A percentile compares a stretch with the other conserved stretches of the same genome.
Conservation (phyloP, 2,329 filamentous ascomycete genomes). For the Neonectria hederae region DNA sequence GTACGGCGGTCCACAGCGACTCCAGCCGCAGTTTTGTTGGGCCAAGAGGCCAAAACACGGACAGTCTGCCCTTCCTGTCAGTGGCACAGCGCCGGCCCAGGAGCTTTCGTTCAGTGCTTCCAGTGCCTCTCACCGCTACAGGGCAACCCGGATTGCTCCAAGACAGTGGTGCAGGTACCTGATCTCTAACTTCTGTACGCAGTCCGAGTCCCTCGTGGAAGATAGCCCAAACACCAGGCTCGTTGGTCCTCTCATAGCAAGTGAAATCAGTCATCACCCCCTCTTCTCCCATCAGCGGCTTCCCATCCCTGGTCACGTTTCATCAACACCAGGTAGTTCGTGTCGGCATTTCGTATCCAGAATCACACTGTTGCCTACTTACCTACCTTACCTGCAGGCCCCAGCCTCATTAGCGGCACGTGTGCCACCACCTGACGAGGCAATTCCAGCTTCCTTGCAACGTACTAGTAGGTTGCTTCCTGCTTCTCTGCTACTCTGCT, state of each 20-base stretch:
- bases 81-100: not conserved
- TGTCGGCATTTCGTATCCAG: conserved; percentile 22
- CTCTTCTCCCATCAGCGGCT: not conserved
- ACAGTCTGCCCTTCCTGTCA: conserved; percentile 1
- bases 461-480: too few relatives aligned
- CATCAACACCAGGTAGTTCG: conserved; percentile 18
- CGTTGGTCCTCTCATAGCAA: not conserved
- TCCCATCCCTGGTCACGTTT: conserved; percentile 16
- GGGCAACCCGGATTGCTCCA: too few relatives aligned
- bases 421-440: conserved; percentile 20
- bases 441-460: conserved; percentile 2
- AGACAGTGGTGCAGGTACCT: not conserved
- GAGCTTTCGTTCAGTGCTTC: not conserved
- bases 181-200: not conserved
- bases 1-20: conserved; percentile 28
- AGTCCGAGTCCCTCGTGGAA: too few relatives aligned
- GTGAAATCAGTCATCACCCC: not conserved
- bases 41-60: not conserved
- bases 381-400: not conserved
- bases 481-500: not conserved
- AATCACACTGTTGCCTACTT: conserved; percentile 18
- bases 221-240: too few relatives aligned
- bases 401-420: conserved; percentile 33
- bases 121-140: conserved; percentile 23
- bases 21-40: conserved; percentile 25